A percentile compares a stretch with the other conserved stretches of the same genome.
Conservation (phyloP, 2,329 filamentous ascomycete genomes). For the Nemania sp. region DNA sequence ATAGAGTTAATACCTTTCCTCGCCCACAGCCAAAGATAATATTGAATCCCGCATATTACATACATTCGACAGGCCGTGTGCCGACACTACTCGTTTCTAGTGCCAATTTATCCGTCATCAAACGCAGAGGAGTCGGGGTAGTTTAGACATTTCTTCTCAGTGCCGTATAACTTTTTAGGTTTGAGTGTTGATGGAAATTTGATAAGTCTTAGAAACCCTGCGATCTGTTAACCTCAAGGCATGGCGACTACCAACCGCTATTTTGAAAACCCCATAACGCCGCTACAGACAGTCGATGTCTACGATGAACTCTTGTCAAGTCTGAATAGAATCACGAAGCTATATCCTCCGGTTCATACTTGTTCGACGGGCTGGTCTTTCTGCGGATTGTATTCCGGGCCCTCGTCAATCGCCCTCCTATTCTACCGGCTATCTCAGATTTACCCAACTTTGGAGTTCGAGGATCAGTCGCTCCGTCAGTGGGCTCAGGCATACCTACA, state of each 20-base stretch:
- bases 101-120: background rate
- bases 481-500: constrained; percentile 63
- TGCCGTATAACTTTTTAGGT: background rate
- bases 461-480: constrained; percentile 55
- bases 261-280: constrained; percentile 38
- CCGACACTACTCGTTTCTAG: background rate
- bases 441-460: constrained; percentile 59
- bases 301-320: constrained; percentile 43
- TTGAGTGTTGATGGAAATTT: too few species aligned
- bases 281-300: constrained; percentile 31
- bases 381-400: constrained; percentile 65
- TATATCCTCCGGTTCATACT: constrained; percentile 45
- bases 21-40: background rate
- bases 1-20: background rate
- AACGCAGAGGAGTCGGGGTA: background rate
- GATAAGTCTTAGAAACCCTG: too few species aligned
- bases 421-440: constrained; percentile 62
- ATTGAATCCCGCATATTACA: background rate
- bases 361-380: constrained; percentile 51
- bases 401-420: constrained; percentile 67
- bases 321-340: constrained; percentile 42
- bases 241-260: constrained; percentile 40
- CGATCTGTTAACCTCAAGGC: background rate
- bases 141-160: background rate
- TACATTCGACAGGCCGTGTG: background rate